These are phyloP conservation scores for Streptanthus diversifolius DNA, from an alignment of 345 rosid species.

Conservation along the genomic window DNA sequence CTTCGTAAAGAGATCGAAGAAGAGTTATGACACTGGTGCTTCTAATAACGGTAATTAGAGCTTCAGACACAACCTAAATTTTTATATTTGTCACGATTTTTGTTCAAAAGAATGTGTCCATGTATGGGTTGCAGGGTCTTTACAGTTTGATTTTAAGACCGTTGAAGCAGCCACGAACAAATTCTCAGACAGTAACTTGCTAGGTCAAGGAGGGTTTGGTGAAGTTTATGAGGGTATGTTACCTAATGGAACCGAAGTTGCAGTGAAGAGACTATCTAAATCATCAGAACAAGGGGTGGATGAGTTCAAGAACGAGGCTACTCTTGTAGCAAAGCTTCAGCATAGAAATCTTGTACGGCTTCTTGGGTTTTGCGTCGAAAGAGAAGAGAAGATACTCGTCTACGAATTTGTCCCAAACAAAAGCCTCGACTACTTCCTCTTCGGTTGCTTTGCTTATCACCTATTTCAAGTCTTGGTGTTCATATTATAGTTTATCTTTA, in stretches of 20 bases:
- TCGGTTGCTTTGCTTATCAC: not conserved
- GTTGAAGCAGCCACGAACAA: not conserved
- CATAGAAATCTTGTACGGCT: not conserved
- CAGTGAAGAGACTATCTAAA: no score
- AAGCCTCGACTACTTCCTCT: no score
- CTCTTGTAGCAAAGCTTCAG: not conserved
- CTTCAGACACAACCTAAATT: not conserved
- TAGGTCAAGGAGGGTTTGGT: not conserved
- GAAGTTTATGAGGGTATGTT: not conserved
- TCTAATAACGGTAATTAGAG: not conserved
- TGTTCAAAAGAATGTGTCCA: not conserved
- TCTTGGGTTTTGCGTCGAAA: not conserved
- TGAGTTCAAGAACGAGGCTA: not conserved
- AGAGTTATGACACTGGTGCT: not conserved
- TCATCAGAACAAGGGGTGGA: not conserved
- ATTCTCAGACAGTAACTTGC: not conserved
- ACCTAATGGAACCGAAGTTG: not conserved
- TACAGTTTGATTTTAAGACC: not conserved
- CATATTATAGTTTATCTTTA: not conserved
- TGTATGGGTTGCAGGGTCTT: not conserved
- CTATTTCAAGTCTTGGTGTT: not conserved
- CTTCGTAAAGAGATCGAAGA: not conserved
- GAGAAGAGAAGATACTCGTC: not conserved
- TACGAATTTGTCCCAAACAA: not conserved
- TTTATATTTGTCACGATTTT: not conserved